Conservation (phyloP, 306 rosid genomes). For the barrel medic (Medicago truncatula) region DNA sequence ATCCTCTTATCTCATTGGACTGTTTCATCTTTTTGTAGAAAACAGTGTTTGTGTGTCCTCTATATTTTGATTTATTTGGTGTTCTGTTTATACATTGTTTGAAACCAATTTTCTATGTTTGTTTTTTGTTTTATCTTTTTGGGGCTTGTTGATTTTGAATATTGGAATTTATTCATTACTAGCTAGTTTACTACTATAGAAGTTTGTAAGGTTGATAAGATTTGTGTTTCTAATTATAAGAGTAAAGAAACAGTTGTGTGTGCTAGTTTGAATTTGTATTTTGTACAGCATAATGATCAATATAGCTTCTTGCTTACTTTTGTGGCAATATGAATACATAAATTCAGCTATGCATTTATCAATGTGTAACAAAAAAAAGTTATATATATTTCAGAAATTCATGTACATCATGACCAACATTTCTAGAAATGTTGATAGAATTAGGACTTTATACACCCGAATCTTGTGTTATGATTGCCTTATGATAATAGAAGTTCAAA, state of each 20-base stretch:
- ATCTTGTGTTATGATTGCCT: no score
- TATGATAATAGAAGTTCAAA: no score
- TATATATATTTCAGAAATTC: no score
- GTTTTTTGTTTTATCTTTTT: background rate
- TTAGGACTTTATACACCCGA: no score
- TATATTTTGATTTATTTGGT: conserved; percentile 17
- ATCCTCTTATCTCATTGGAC: conserved; percentile 85
- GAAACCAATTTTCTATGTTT: background rate
- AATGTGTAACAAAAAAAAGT: no score
- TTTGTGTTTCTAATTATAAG: conserved; percentile 13
- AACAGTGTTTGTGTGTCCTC: conserved; percentile 2
- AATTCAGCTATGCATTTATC: no score
- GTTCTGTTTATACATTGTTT: conserved; percentile 2
- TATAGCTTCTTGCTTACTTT: background rate
- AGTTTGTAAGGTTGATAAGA: conserved; percentile 42
- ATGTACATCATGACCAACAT: no score
- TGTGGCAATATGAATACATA: background rate
- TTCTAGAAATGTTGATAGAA: no score
- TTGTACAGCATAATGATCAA: background rate
- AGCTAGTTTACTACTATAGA: no score
- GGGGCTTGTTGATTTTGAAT: conserved; percentile 35
- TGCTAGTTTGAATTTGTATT: conserved; percentile 30
- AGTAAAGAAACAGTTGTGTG: conserved; percentile 11
- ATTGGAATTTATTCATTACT: conserved; percentile 30
- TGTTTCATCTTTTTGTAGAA: conserved; percentile 86